Conservation (phyloP, 305 asterid species). For the Solanum hybrid region DNA sequence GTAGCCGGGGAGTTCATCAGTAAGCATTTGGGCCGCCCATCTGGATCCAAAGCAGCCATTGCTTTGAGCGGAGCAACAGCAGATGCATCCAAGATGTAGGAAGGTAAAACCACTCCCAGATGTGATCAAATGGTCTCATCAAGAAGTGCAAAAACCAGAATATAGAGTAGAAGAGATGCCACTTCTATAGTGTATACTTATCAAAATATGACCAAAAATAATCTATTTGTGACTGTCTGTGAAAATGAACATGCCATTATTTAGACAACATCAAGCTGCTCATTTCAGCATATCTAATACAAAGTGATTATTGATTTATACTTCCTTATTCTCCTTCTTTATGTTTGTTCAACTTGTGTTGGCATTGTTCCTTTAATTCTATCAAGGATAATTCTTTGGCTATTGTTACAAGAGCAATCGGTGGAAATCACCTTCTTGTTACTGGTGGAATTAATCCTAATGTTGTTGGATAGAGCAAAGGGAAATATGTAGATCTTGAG, state of each 20-base stretch:
- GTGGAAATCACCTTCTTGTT: too few species aligned
- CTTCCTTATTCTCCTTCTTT: background rate
- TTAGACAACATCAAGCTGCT: background rate
- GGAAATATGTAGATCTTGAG: too few species aligned
- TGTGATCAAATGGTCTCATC: background rate
- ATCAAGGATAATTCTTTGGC: too few species aligned
- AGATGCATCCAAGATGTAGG: conserved; percentile 34
- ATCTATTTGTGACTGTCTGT: background rate
- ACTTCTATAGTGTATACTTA: background rate
- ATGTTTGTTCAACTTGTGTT: background rate
- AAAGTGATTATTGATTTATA: background rate
- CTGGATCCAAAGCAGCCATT: conserved; percentile 82
- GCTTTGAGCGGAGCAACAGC: conserved; percentile 41
- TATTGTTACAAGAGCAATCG: too few species aligned
- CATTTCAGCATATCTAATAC: background rate
- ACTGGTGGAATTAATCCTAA: too few species aligned
- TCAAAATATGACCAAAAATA: background rate
- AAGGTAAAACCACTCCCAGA: background rate
- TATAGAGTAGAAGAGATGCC: background rate
- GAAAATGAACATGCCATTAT: background rate
- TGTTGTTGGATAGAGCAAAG: too few species aligned
- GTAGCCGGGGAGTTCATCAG: conserved; percentile 71
- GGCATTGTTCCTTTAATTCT: background rate
- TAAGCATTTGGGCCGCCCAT: conserved; percentile 49
- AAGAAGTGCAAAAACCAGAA: background rate